phyloP scores from a whole-genome alignment of 2,329 filamentous ascomycete species.

The Rugonectria rugulosa region DNA sequence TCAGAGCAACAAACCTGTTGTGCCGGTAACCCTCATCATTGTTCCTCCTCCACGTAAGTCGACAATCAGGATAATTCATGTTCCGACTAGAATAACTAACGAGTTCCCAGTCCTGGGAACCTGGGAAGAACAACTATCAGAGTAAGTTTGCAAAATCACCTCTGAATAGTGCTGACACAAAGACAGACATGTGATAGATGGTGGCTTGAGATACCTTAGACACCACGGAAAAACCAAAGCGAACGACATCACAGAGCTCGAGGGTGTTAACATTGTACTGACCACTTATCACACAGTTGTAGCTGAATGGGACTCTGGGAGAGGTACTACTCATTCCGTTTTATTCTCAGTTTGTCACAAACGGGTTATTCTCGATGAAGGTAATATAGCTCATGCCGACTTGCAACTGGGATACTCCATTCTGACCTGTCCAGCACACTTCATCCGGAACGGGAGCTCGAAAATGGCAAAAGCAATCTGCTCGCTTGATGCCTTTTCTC shows the following conservation, averaged over 20 bases:
- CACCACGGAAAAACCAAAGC: slow-evolving; percentile 43
- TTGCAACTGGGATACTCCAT: accelerated
- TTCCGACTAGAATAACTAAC: slow-evolving; percentile 2
- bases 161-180: neutral
- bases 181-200: slow-evolving; percentile 33
- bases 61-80: neutral
- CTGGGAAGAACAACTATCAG: slow-evolving; percentile 47
- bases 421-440: slow-evolving; percentile 17
- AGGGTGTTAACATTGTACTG: slow-evolving; percentile 40
- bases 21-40: slow-evolving; percentile 43
- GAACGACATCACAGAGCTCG: slow-evolving; percentile 15
- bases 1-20: slow-evolving; percentile 26
- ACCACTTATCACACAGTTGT: slow-evolving; percentile 53
- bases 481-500: slow-evolving; percentile 43
- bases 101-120: slow-evolving; percentile 44
- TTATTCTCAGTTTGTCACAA: slow-evolving; percentile 48
- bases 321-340: slow-evolving; percentile 6
- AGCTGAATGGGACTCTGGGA: slow-evolving; percentile 42
- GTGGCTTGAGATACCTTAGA: slow-evolving; percentile 32
- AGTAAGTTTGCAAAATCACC: slow-evolving; percentile 15
- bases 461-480: slow-evolving; percentile 43
- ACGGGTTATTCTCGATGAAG: slow-evolving; percentile 31
- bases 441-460: slow-evolving; percentile 27
- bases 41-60: slow-evolving; percentile 48
- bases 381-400: neutral